These are phyloP conservation scores for Phaffia rhodozyma DNA, from an alignment of 1,284 basidiomycete genomes.

Conservation along the genomic window DNA sequence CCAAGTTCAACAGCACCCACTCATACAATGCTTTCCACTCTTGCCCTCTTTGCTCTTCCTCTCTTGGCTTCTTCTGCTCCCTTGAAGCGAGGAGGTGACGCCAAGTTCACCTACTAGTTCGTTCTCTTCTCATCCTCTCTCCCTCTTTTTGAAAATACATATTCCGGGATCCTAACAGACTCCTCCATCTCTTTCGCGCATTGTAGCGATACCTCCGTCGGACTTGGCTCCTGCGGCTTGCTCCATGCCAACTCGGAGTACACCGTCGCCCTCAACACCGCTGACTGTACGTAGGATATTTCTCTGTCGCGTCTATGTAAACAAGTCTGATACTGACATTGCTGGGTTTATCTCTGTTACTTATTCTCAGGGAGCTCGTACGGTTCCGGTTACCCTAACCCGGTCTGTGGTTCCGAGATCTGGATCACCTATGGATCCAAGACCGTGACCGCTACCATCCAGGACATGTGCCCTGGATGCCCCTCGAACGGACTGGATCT, in stretches of 20 bases:
- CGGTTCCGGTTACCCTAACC: conserved; percentile 44
- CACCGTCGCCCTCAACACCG: conserved; percentile 34
- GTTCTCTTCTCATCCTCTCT: too few relatives aligned
- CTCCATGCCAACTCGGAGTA: conserved; percentile 24
- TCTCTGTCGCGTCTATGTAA: neutral
- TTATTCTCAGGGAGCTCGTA: neutral
- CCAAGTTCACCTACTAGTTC: too few relatives aligned
- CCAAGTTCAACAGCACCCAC: too few relatives aligned
- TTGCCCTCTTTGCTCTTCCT: too few relatives aligned
- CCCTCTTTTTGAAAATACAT: too few relatives aligned
- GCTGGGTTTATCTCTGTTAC: neutral
- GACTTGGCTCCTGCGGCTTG: conserved; percentile 13
- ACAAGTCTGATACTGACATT: neutral
- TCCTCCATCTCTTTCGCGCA: too few relatives aligned
- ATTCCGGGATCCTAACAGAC: too few relatives aligned
- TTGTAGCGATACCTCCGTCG: conserved; percentile 4
- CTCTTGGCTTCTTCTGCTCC: too few relatives aligned
- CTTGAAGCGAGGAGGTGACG: too few relatives aligned
- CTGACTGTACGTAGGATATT: conserved; percentile 25
- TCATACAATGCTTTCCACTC: too few relatives aligned
- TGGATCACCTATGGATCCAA: conserved; percentile 54
- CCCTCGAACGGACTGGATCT: conserved; percentile 59
- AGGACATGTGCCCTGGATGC: conserved; percentile 44
- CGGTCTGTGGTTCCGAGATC: conserved; percentile 50
- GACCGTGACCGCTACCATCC: conserved; percentile 48